Evolutionary conservation across 306 rosid genomes (phyloP).

Genomic region (Quercus alba): DNA sequence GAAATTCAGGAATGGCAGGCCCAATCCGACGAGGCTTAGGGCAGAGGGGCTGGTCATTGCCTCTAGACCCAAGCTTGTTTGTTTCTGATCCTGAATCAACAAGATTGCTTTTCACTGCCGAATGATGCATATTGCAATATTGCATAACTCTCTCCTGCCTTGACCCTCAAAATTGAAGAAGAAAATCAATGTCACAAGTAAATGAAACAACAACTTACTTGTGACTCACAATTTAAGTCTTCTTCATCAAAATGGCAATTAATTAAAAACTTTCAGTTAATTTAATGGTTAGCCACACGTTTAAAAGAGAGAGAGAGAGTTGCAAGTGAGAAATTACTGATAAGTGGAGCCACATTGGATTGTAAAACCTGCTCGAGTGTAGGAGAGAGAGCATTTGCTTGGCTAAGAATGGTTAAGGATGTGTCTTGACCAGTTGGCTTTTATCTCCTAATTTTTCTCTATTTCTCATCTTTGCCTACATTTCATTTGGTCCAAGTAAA

Average conservation of each 20-base stretch:
- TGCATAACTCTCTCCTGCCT: conserved; percentile 22
- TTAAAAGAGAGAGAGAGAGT: conserved; percentile 20
- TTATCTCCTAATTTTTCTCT: conserved; percentile 32
- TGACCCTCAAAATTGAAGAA: conserved; percentile 12
- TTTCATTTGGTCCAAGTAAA: conserved; percentile 31
- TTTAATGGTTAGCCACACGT: conserved; percentile 44
- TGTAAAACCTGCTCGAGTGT: conserved; percentile 31
- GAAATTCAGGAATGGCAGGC: conserved; percentile 59
- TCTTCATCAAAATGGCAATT: conserved; percentile 26
- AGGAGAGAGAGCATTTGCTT: conserved; percentile 26
- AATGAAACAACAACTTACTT: conserved; percentile 26
- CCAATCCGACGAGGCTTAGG: conserved; percentile 63
- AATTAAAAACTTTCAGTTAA: conserved; percentile 23
- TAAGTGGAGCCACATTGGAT: conserved; percentile 33
- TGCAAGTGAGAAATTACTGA: conserved; percentile 31
- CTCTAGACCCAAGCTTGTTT: conserved; percentile 32
- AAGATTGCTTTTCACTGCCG: conserved; percentile 52
- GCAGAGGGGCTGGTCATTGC: conserved; percentile 58
- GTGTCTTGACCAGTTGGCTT: conserved; percentile 26
- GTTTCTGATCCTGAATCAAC: conserved; percentile 41
- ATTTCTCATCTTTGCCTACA: conserved; percentile 15
- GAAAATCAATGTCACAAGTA: conserved; percentile 28
- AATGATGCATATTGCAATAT: conserved; percentile 34
- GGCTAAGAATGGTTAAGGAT: conserved; percentile 51
- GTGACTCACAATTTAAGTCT: conserved; percentile 32